A percentile compares a stretch with the other conserved stretches of the same genome.
Evolutionary conservation across 2,329 filamentous ascomycete species (phyloP).

Genomic region (Ophiocordyceps camponoti-rufipedis): DNA sequence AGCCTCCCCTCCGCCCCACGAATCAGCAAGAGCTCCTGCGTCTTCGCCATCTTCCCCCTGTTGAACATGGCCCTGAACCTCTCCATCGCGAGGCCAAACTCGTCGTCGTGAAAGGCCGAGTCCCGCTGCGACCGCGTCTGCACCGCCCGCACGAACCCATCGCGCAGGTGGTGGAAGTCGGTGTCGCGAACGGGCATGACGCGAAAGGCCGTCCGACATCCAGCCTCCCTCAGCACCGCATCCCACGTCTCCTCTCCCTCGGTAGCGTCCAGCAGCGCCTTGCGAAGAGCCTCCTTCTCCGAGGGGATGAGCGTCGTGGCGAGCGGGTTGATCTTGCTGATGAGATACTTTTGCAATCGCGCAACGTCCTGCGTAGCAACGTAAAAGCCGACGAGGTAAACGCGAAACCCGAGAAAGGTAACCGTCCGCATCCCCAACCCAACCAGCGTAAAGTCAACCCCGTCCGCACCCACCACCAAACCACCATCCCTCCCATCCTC

Average conservation of each 20-base stretch:
- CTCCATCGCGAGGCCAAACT: conserved; percentile 56
- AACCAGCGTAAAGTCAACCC: conserved; percentile 66
- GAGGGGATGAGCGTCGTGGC: conserved; percentile 69
- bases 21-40: conserved; percentile 55
- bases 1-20: conserved; percentile 48
- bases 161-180: conserved; percentile 80
- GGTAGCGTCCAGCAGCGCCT: conserved; percentile 48
- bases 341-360: conserved; percentile 58
- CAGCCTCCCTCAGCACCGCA: conserved; percentile 43
- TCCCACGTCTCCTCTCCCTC: conserved; percentile 60
- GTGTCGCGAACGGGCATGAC: conserved; percentile 87
- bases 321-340: conserved; percentile 55
- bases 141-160: conserved; percentile 78
- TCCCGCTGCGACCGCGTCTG: conserved; percentile 49
- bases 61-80: conserved; percentile 72
- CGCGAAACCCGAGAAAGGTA: conserved; percentile 74
- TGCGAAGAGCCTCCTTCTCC: conserved; percentile 59
- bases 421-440: conserved; percentile 80
- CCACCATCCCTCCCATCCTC: conserved; percentile 3
- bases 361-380: conserved; percentile 69
- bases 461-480: conserved; percentile 20
- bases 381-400: conserved; percentile 91
- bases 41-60: conserved; percentile 63
- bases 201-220: conserved; percentile 60
- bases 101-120: conserved; percentile 44